phyloP scores from a whole-genome alignment of 495 filamentous ascomycete genomes.

The Coniosporium apollinis region DNA sequence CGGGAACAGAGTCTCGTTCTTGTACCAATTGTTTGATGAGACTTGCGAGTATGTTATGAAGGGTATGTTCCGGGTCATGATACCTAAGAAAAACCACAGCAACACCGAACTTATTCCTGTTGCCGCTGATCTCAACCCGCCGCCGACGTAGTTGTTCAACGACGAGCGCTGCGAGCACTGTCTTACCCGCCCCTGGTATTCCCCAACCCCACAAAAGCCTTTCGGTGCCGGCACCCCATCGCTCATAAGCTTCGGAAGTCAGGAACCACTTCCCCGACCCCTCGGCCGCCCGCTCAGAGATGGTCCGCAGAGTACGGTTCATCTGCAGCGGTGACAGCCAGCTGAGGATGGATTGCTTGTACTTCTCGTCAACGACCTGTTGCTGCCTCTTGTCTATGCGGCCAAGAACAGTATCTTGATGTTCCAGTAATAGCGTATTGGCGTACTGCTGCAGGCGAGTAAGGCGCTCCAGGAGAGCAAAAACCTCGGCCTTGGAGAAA shows the following conservation, averaged over 20 bases:
- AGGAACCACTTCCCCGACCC: slow-evolving; percentile 8
- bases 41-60: slow-evolving; percentile 3
- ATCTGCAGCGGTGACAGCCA: slow-evolving; percentile 8
- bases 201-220: slow-evolving; percentile 7
- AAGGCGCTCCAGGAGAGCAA: slow-evolving; percentile 3
- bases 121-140: neutral
- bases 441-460: slow-evolving; percentile 6
- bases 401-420: slow-evolving; percentile 1
- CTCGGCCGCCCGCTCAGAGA: neutral
- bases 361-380: neutral
- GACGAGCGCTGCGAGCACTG: slow-evolving; percentile 6
- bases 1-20: neutral
- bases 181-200: slow-evolving; percentile 9
- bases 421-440: neutral
- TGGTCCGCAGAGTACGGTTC: neutral
- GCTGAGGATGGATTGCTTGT: neutral
- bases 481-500: slow-evolving; percentile 5
- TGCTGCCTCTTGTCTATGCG: neutral
- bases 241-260: slow-evolving; percentile 1
- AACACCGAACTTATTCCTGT: neutral
- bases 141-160: slow-evolving; percentile 4
- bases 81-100: slow-evolving; percentile 7
- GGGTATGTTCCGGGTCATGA: slow-evolving; percentile 6
- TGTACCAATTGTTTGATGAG: slow-evolving; percentile 6
- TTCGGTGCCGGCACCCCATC: slow-evolving; percentile 1